Percentiles rank a stretch among this genome's conserved stretches.
Evolutionary conservation across 2,329 filamentous ascomycete genomes (phyloP).

Genomic region (Fusarium redolens): DNA sequence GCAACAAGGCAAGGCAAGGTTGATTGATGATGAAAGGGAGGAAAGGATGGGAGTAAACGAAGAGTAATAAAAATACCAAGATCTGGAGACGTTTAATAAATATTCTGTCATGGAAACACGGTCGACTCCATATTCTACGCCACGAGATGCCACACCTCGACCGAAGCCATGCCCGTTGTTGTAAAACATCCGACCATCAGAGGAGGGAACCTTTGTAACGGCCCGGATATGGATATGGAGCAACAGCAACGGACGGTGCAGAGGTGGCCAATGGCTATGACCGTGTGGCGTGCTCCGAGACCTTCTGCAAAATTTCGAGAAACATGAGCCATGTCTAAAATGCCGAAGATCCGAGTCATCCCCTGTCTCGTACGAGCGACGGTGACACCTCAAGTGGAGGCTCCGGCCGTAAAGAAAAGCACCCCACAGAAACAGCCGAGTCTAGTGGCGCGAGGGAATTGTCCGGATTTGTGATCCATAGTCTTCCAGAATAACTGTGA

Average conservation of each 20-base stretch:
- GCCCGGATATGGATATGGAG: constrained; percentile 26
- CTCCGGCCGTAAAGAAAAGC: neutral
- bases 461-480: neutral
- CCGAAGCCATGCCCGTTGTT: constrained; percentile 24
- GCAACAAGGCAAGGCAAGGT: neutral
- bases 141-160: constrained; percentile 1
- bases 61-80: constrained; percentile 28
- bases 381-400: constrained; percentile 25
- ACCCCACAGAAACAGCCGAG: constrained; percentile 30
- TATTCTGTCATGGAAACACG: constrained; percentile 31
- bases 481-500: neutral
- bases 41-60: constrained; percentile 15
- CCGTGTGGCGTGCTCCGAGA: neutral
- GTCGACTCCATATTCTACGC: neutral
- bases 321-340: constrained; percentile 34
- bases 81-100: constrained; percentile 35
- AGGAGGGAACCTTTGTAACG: constrained; percentile 41
- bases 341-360: constrained; percentile 36
- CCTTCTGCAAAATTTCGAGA: constrained; percentile 40
- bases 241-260: neutral
- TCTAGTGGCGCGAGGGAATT: constrained; percentile 21
- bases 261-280: constrained; percentile 28
- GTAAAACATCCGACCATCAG: constrained; percentile 35
- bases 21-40: neutral
- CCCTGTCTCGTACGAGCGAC: constrained; percentile 38